Conservation (phyloP, 2,329 filamentous ascomycete species). For the Penicillium glabrum region DNA sequence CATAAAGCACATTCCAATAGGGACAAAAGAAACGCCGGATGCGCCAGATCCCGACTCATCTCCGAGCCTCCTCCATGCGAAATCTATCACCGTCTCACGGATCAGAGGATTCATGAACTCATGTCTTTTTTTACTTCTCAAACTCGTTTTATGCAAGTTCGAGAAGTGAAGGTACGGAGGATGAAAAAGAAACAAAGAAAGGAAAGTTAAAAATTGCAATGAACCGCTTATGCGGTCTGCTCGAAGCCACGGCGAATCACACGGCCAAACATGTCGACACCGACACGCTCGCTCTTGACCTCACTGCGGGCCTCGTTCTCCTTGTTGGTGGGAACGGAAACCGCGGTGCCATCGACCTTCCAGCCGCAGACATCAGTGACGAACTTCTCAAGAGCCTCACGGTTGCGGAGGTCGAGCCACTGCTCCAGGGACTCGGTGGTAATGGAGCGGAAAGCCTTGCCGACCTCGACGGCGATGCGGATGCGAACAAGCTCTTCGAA, state of each 20-base stretch:
- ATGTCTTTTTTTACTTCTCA: constrained; percentile 21
- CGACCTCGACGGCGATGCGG: constrained; percentile 83
- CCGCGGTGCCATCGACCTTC: constrained; percentile 65
- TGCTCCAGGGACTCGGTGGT: constrained; percentile 66
- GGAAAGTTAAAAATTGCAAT: constrained; percentile 10
- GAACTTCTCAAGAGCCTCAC: constrained; percentile 71
- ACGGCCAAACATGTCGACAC: constrained; percentile 53
- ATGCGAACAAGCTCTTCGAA: constrained; percentile 94
- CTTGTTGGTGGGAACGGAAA: constrained; percentile 85
- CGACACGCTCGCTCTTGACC: constrained; percentile 92
- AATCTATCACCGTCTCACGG: constrained; percentile 27
- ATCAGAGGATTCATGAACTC: constrained; percentile 29
- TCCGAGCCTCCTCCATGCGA: constrained; percentile 28
- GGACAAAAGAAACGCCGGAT: constrained; percentile 24
- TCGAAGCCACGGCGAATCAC: constrained; percentile 85
- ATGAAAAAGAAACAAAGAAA: constrained; percentile 14
- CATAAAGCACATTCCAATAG: constrained; percentile 21
- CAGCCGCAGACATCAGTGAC: constrained; percentile 83
- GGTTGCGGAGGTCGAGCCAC: constrained; percentile 70
- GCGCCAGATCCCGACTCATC: constrained; percentile 29
- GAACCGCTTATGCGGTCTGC: constrained; percentile 61
- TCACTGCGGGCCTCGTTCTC: constrained; percentile 97
- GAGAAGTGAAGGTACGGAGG: constrained; percentile 16
- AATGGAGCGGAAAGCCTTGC: constrained; percentile 75
- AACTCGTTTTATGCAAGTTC: not conserved